Conservation (phyloP, 805 yeast genomes). For the Yarrowia porcina region DNA sequence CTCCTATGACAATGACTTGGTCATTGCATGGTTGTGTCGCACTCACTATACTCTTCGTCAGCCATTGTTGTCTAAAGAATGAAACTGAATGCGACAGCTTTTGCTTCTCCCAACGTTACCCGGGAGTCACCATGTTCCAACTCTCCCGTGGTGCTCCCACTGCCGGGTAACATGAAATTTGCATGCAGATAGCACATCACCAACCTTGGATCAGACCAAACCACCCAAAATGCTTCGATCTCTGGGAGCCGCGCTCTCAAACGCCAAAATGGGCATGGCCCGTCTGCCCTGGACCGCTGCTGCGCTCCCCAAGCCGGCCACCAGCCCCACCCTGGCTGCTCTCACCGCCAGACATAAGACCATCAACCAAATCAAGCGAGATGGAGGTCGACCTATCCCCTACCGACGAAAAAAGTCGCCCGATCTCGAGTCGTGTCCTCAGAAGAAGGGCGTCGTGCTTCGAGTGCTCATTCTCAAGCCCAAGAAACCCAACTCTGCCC, state of each 20-base stretch:
- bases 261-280: conserved; percentile 22
- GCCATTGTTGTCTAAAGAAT: conserved; percentile 26
- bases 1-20: no score
- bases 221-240: conserved; percentile 11
- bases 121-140: background rate
- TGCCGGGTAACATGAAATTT: conserved; percentile 25
- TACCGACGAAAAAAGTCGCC: conserved; percentile 54
- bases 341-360: conserved; percentile 29
- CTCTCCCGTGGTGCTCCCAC: no score
- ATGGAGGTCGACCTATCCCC: conserved; percentile 38
- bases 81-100: no score
- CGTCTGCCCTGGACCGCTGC: conserved; percentile 18
- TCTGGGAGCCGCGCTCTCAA: conserved; percentile 19
- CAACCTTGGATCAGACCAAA: background rate
- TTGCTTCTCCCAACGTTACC: no score
- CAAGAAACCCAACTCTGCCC: conserved; percentile 97
- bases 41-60: conserved; percentile 29
- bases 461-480: conserved; percentile 95
- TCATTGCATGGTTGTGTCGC: no score
- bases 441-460: conserved; percentile 87
- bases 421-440: conserved; percentile 77
- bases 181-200: background rate
- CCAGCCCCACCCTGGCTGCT: conserved; percentile 10
- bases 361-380: conserved; percentile 38
- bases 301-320: background rate